Conservation (phyloP, 1,139 yeast genomes). For the Arxiozyma bovina region DNA sequence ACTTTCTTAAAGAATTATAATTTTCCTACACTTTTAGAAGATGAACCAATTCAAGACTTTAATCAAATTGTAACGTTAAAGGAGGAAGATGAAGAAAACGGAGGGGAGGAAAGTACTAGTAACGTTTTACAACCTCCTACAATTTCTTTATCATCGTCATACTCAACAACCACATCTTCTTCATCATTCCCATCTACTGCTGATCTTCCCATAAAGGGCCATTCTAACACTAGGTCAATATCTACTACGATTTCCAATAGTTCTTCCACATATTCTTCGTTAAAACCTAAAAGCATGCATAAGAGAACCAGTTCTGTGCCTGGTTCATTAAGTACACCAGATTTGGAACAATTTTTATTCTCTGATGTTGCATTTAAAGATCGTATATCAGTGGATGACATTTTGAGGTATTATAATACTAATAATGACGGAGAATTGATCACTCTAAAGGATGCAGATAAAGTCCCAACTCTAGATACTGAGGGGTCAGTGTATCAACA, state of each 20-base stretch:
- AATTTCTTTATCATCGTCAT: neutral
- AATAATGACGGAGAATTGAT: constrained; percentile 13
- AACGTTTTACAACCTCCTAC: neutral
- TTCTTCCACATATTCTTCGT: neutral
- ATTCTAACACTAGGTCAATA: neutral
- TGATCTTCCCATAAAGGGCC: neutral
- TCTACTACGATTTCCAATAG: neutral
- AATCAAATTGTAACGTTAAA: neutral
- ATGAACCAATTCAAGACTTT: constrained; percentile 2
- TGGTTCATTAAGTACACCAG: constrained; percentile 14
- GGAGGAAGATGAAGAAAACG: neutral
- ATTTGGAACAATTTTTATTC: constrained; percentile 15
- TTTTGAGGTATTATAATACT: constrained; percentile 23
- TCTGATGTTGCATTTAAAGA: constrained; percentile 7
- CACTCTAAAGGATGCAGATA: neutral
- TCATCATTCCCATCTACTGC: neutral
- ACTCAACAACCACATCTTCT: neutral
- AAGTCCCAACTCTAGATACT: neutral
- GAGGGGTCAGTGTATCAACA: neutral
- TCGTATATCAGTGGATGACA: constrained; percentile 25
- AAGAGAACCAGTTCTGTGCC: constrained; percentile 1
- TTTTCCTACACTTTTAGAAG: constrained; percentile 25
- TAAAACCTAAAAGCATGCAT: neutral
- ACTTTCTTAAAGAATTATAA: constrained; percentile 23
- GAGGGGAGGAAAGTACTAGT: neutral